A percentile compares a stretch with the other conserved stretches of the same genome.
Conservation (phyloP, 139 green algal species). For the Trebouxia sp. region DNA sequence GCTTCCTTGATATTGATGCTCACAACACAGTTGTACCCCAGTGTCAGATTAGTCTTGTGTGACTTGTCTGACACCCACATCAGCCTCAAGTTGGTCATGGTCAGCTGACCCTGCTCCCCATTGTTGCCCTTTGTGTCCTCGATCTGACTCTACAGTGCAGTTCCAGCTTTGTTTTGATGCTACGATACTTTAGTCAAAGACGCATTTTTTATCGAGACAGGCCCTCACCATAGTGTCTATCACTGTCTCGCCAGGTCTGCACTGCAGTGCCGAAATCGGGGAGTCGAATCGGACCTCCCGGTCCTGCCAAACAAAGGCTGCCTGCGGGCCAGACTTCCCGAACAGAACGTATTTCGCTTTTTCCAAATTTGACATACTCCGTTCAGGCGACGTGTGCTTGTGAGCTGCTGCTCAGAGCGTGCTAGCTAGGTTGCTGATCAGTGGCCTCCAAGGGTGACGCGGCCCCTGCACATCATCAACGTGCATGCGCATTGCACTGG, state of each 20-base stretch:
- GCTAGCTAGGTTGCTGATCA: not conserved
- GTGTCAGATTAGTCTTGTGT: conserved; percentile 57
- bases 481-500: too few relatives aligned
- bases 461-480: too few relatives aligned
- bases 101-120: conserved; percentile 54
- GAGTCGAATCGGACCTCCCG: conserved; percentile 62
- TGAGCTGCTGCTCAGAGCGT: not conserved
- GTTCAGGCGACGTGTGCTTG: conserved; percentile 16
- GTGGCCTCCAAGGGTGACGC: not conserved
- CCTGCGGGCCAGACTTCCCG: conserved; percentile 17
- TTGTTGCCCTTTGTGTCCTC: conserved; percentile 78
- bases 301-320: conserved; percentile 56
- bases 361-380: not conserved
- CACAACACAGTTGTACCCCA: conserved; percentile 63
- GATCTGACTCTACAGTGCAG: conserved; percentile 44
- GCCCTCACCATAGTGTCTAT: conserved; percentile 50
- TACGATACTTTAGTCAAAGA: not conserved
- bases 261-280: conserved; percentile 22
- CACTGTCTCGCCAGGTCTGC: conserved; percentile 42
- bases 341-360: conserved; percentile 30
- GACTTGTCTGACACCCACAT: conserved; percentile 57
- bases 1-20: conserved; percentile 49
- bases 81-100: conserved; percentile 61
- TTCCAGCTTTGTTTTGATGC: not conserved
- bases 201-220: not conserved